Conservation (phyloP, 208 protist genomes). For the Leishmania major region DNA sequence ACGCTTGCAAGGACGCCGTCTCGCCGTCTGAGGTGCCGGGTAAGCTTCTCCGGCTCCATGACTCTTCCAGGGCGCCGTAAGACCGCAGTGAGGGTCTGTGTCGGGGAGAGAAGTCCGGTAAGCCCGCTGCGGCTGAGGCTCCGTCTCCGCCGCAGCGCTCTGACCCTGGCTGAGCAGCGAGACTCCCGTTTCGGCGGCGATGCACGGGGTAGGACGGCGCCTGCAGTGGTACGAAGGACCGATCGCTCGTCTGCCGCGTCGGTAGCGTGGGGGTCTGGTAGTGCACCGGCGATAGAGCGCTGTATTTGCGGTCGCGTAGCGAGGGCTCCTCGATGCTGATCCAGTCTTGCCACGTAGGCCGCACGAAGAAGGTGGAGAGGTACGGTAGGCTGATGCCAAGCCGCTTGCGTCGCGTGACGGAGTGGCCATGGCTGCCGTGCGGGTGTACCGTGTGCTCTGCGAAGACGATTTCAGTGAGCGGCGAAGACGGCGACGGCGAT, state of each 20-base stretch:
- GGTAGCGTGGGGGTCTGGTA: constrained; percentile 8
- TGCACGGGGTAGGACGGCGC: neutral
- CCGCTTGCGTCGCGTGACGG: constrained; percentile 41
- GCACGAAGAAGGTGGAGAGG: constrained; percentile 53
- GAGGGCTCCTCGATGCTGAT: constrained; percentile 72
- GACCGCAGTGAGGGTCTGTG: constrained; percentile 12
- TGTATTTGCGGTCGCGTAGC: constrained; percentile 42
- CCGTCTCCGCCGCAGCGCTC: neutral
- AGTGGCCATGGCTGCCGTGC: constrained; percentile 15
- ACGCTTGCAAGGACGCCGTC: neutral
- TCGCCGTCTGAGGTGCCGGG: neutral
- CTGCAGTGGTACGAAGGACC: constrained; percentile 36
- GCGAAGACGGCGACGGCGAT: constrained; percentile 6
- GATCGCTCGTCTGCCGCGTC: constrained; percentile 28
- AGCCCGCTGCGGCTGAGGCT: neutral
- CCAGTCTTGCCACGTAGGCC: constrained; percentile 57
- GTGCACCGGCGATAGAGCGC: constrained; percentile 35
- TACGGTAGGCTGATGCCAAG: constrained; percentile 61
- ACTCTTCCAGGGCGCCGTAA: constrained; percentile 28
- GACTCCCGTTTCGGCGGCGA: neutral
- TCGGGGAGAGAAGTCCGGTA: constrained; percentile 6
- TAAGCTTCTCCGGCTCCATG: neutral
- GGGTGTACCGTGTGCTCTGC: constrained; percentile 24
- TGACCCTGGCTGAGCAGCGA: neutral
- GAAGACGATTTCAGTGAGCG: constrained; percentile 8